These are phyloP conservation scores for Vitis riparia DNA, from an alignment of 164 flowering plant species.

Conservation along the genomic window DNA sequence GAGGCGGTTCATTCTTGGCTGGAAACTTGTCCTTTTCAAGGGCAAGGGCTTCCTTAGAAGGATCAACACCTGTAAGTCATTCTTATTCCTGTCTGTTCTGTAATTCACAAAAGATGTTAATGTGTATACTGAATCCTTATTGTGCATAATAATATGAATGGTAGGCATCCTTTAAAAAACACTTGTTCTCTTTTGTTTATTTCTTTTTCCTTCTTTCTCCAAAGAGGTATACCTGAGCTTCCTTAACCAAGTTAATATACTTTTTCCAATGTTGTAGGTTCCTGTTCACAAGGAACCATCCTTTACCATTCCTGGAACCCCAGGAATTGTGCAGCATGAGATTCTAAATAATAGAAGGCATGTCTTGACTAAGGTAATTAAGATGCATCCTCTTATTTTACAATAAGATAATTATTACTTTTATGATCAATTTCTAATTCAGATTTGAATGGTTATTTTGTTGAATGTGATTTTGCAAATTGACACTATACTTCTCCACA, in stretches of 20 bases:
- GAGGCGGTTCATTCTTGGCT: conserved; percentile 90
- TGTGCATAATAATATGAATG: not conserved
- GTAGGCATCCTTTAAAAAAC: too few species aligned
- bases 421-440: not conserved
- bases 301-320: conserved; percentile 69
- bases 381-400: not conserved
- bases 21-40: conserved; percentile 92
- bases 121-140: not conserved
- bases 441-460: not conserved
- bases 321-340: conserved; percentile 90
- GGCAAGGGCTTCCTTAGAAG: conserved; percentile 88
- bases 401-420: not conserved
- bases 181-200: not conserved
- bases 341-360: conserved; percentile 91
- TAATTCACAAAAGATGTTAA: not conserved
- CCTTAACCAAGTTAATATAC: not conserved
- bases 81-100: not conserved
- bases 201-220: not conserved
- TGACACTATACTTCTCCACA: conserved; percentile 3
- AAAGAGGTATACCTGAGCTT: not conserved
- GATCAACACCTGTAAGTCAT: conserved; percentile 74
- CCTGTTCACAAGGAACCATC: conserved; percentile 81
- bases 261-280: conserved; percentile 40
- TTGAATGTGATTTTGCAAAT: not conserved
- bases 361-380: conserved; percentile 82